phyloP scores from a whole-genome alignment of 768 basidiomycete genomes.

The Favolaschia claudopus region DNA sequence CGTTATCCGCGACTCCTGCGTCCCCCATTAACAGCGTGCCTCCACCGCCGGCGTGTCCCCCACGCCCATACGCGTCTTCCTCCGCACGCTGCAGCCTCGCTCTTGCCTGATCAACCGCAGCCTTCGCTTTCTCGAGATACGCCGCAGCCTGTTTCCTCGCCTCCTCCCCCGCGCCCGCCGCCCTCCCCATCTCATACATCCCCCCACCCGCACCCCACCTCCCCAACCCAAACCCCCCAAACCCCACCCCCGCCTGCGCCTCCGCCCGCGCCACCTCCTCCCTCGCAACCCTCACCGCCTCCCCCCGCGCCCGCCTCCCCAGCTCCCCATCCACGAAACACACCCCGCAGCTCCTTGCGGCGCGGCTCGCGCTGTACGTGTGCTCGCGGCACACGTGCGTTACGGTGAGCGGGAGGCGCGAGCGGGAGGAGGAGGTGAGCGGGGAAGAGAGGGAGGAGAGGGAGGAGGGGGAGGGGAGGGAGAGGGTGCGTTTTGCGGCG shows the following conservation, averaged over 20 bases:
- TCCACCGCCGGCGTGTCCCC: not conserved
- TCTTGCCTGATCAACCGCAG: not conserved
- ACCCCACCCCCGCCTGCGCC: not conserved
- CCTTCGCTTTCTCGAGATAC: not conserved
- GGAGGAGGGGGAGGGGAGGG: slow-evolving; percentile 49
- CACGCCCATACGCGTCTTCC: slow-evolving; percentile 30
- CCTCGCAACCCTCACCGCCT: not conserved
- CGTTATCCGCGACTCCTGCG: slow-evolving; percentile 74
- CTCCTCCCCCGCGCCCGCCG: too few relatives aligned
- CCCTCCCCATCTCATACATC: too few relatives aligned
- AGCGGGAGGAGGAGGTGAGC: too few relatives aligned
- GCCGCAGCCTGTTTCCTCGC: too few relatives aligned
- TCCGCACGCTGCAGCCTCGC: slow-evolving; percentile 19
- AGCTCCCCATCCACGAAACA: slow-evolving; percentile 71
- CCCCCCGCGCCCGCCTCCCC: slow-evolving; percentile 36
- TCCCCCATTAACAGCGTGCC: slow-evolving; percentile 38
- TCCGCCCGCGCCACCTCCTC: slow-evolving; percentile 11
- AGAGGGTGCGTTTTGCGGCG: slow-evolving; percentile 54
- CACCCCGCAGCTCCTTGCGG: slow-evolving; percentile 30
- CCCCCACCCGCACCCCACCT: not conserved
- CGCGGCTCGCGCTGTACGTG: slow-evolving; percentile 56
- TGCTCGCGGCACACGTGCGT: slow-evolving; percentile 50
- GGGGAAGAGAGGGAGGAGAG: slow-evolving; percentile 68
- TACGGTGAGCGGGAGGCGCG: too few relatives aligned
- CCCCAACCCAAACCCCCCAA: not conserved